phyloP scores from a whole-genome alignment of 2,329 filamentous ascomycete species.

The Annulohypoxylon truncatum region DNA sequence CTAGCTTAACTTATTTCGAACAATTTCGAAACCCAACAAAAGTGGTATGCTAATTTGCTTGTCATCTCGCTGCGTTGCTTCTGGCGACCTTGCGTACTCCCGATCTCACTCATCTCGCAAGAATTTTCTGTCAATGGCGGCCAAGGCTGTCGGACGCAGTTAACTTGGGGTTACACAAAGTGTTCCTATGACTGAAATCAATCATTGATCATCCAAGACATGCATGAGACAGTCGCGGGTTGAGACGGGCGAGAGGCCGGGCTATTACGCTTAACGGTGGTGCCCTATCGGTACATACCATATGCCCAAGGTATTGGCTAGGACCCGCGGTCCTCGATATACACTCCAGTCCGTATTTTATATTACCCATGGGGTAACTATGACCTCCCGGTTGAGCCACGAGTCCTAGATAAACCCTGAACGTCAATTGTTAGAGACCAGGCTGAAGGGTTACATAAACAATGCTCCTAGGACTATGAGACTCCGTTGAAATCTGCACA shows the following conservation, averaged over 20 bases:
- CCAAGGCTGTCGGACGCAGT: too few species aligned
- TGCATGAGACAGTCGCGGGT: slow-evolving; percentile 12
- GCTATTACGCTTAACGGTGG: not conserved
- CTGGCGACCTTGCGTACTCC: not conserved
- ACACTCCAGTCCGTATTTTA: not conserved
- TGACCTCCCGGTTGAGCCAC: not conserved
- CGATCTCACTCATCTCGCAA: slow-evolving; percentile 1
- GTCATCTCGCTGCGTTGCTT: not conserved
- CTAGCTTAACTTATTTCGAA: not conserved
- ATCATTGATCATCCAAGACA: not conserved
- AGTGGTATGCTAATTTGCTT: not conserved
- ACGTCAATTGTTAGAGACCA: slow-evolving; percentile 2
- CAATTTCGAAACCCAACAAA: not conserved
- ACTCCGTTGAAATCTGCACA: slow-evolving; percentile 1
- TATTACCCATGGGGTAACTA: not conserved
- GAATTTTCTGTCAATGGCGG: not conserved
- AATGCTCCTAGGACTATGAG: slow-evolving; percentile 2
- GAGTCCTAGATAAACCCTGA: not conserved
- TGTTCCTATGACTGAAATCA: slow-evolving; percentile 2
- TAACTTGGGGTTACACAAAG: not conserved
- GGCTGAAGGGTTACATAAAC: slow-evolving; percentile 2
- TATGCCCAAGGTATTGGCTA: not conserved
- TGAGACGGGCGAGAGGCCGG: not conserved
- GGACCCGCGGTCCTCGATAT: not conserved
- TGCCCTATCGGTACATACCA: not conserved